Conservation (phyloP, 1,284 basidiomycete species). For the Uromyces viciae-fabae region DNA sequence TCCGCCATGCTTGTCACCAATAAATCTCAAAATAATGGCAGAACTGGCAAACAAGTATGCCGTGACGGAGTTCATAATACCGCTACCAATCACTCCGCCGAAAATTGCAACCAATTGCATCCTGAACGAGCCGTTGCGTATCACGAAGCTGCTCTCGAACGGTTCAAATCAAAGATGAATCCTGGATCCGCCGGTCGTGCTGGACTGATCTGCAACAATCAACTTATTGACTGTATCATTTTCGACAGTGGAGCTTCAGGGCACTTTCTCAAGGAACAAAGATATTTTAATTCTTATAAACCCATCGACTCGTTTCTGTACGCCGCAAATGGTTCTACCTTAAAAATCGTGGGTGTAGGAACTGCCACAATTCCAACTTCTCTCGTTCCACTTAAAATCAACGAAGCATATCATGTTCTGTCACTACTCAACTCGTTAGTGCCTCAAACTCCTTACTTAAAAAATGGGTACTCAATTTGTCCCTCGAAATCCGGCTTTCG, state of each 20-base stretch:
- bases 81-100: background rate
- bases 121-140: background rate
- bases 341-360: background rate
- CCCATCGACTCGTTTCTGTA: background rate
- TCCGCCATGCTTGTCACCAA: background rate
- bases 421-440: background rate
- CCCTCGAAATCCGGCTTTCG: background rate
- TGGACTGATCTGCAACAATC: too few species aligned
- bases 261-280: background rate
- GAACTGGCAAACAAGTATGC: background rate
- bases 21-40: background rate
- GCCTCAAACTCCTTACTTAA: background rate
- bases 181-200: too few species aligned
- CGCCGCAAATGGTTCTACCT: background rate
- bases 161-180: too few species aligned
- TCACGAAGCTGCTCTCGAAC: background rate
- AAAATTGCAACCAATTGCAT: background rate
- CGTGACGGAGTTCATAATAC: background rate
- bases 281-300: background rate
- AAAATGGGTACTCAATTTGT: background rate
- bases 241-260: constrained; percentile 4
- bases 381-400: background rate
- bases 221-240: background rate
- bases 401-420: background rate
- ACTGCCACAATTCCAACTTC: background rate